Evolutionary conservation across 2,329 filamentous ascomycete genomes (phyloP).

Genomic region (Cercospora zeae-maydis): DNA sequence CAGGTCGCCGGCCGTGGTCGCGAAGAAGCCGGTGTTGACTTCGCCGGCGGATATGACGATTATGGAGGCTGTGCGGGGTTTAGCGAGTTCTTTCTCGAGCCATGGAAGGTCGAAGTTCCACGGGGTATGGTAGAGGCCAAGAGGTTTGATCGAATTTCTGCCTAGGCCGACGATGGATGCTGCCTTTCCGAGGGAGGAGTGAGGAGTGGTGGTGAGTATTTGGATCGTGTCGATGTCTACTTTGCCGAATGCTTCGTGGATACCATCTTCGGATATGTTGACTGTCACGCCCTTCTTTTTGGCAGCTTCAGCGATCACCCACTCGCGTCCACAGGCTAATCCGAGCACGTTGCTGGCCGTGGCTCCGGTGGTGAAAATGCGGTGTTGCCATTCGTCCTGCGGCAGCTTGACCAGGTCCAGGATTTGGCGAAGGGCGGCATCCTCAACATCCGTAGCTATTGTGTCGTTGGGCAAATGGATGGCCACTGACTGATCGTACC

Average conservation of each 20-base stretch:
- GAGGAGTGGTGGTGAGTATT: constrained; percentile 74
- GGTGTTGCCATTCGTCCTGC: constrained; percentile 60
- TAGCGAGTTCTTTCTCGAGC: constrained; percentile 59
- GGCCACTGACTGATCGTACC: constrained; percentile 77
- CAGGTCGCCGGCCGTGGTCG: constrained; percentile 60
- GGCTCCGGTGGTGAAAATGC: constrained; percentile 73
- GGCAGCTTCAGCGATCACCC: constrained; percentile 51
- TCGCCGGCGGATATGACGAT: constrained; percentile 81
- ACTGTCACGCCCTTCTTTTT: constrained; percentile 25
- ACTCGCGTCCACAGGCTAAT: constrained; percentile 68
- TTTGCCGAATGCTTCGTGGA: constrained; percentile 62
- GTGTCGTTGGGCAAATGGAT: constrained; percentile 77
- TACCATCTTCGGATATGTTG: constrained; percentile 65
- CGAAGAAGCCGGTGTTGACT: constrained; percentile 84
- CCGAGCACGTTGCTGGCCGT: constrained; percentile 65
- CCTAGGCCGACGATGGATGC: constrained; percentile 79
- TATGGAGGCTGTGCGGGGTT: constrained; percentile 59
- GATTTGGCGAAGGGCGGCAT: constrained; percentile 66
- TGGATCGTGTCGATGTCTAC: constrained; percentile 67
- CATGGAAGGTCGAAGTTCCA: constrained; percentile 67
- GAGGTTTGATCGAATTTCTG: constrained; percentile 60
- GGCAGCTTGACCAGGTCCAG: constrained; percentile 63
- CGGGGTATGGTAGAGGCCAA: constrained; percentile 54
- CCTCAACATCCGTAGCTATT: constrained; percentile 72
- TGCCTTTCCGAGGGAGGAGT: constrained; percentile 81